Evolutionary conservation across 495 filamentous ascomycete genomes (phyloP).

Genomic region (Letharia lupina): DNA sequence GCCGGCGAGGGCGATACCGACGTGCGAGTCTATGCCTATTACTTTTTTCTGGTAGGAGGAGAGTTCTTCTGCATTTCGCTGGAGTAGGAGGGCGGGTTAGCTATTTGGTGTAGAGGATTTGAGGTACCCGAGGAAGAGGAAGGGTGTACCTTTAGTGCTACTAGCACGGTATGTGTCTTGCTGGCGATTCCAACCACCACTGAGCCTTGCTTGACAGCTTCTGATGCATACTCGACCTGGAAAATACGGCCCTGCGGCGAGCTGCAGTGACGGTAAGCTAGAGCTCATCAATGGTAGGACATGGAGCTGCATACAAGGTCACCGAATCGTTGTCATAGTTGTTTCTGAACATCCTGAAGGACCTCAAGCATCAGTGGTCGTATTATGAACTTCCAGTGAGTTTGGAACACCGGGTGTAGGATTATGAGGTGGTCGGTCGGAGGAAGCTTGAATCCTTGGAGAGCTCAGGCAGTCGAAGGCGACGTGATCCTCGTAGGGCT

Average conservation of each 20-base stretch:
- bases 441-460: background rate
- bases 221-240: constrained; percentile 97
- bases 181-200: constrained; percentile 93
- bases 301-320: constrained; percentile 69
- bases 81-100: background rate
- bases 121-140: background rate
- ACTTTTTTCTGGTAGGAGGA: constrained; percentile 99
- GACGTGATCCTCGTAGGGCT: constrained; percentile 19
- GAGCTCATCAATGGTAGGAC: constrained; percentile 19
- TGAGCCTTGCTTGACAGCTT: constrained; percentile 98
- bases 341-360: constrained; percentile 85
- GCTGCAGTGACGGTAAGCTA: constrained; percentile 42
- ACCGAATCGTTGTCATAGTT: constrained; percentile 99
- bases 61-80: constrained; percentile 98
- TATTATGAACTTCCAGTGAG: background rate
- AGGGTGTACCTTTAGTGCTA: constrained; percentile 79
- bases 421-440: background rate
- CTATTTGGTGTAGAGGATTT: constrained; percentile 5
- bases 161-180: constrained; percentile 95
- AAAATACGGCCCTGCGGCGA: constrained; percentile 99
- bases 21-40: constrained; percentile 91
- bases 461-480: constrained; percentile 19
- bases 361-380: background rate
- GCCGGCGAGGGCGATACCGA: constrained; percentile 90
- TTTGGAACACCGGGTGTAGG: too few relatives aligned